Conservation (phyloP, 768 basidiomycete genomes). For the Paxillus ammoniavirescens region DNA sequence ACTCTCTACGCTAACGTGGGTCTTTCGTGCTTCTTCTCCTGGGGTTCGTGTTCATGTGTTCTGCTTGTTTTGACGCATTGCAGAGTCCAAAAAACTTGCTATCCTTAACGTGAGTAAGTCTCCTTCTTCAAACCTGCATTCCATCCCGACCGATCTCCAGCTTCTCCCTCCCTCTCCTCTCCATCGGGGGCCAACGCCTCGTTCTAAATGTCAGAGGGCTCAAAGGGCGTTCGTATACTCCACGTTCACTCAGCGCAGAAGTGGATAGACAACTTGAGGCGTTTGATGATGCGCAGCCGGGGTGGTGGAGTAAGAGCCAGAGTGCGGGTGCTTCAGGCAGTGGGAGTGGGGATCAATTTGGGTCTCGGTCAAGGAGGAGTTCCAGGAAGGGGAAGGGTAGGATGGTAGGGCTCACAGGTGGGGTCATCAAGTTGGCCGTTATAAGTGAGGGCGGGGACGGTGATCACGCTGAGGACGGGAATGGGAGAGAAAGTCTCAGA, state of each 20-base stretch:
- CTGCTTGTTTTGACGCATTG: neutral
- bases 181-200: conserved; percentile 17
- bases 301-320: neutral
- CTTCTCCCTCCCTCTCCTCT: conserved; percentile 13
- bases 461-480: neutral
- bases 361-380: neutral
- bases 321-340: neutral
- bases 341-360: neutral
- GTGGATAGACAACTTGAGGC: conserved; percentile 14
- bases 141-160: neutral
- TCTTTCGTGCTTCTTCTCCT: neutral
- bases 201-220: conserved; percentile 18
- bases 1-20: neutral
- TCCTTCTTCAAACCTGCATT: neutral
- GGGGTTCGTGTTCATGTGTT: no score
- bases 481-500: neutral
- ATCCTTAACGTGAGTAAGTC: neutral
- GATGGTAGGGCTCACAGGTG: neutral
- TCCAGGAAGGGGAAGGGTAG: neutral
- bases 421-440: neutral
- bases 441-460: neutral
- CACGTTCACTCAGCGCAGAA: conserved; percentile 11
- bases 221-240: neutral
- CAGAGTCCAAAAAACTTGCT: neutral
- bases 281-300: neutral